phyloP scores from a whole-genome alignment of 768 basidiomycete genomes.

The Podaxis sp. region DNA sequence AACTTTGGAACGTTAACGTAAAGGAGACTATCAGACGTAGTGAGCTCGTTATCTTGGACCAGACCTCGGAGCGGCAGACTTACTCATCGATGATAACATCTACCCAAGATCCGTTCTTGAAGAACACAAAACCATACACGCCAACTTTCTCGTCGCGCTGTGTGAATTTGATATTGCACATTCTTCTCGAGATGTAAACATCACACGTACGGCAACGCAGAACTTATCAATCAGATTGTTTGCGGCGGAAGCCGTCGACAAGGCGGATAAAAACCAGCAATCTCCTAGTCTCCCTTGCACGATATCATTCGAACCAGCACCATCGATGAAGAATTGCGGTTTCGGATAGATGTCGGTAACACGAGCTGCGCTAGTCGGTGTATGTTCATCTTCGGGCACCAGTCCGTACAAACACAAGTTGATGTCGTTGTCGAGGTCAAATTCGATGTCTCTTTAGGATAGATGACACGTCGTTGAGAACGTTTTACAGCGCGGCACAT shows the following conservation, averaged over 20 bases:
- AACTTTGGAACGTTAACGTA: slow-evolving; percentile 50
- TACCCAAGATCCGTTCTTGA: slow-evolving; percentile 49
- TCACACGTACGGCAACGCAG: slow-evolving; percentile 29
- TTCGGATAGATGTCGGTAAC: slow-evolving; percentile 53
- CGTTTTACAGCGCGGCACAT: slow-evolving; percentile 25
- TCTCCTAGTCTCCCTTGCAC: slow-evolving; percentile 51
- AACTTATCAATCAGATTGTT: slow-evolving; percentile 49
- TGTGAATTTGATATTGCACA: neutral
- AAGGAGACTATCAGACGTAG: slow-evolving; percentile 35
- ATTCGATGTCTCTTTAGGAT: slow-evolving; percentile 48
- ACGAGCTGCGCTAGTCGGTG: slow-evolving; percentile 14
- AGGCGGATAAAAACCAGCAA: slow-evolving; percentile 56
- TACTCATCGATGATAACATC: slow-evolving; percentile 60
- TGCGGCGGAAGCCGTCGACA: slow-evolving; percentile 49
- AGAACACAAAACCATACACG: slow-evolving; percentile 62
- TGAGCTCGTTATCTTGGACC: slow-evolving; percentile 28
- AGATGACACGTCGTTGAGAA: slow-evolving; percentile 36
- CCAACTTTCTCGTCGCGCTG: slow-evolving; percentile 53
- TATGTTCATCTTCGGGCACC: neutral
- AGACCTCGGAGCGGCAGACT: slow-evolving; percentile 18
- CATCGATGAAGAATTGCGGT: slow-evolving; percentile 50
- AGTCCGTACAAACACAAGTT: slow-evolving; percentile 42
- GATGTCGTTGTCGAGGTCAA: slow-evolving; percentile 56
- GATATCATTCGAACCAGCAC: slow-evolving; percentile 46
- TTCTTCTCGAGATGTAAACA: neutral